Evolutionary conservation across 371 early-diverging fungal species (phyloP), one percentile per base, ranked within the genome.

Genomic region (Saksenaea oblongispora): DNA sequence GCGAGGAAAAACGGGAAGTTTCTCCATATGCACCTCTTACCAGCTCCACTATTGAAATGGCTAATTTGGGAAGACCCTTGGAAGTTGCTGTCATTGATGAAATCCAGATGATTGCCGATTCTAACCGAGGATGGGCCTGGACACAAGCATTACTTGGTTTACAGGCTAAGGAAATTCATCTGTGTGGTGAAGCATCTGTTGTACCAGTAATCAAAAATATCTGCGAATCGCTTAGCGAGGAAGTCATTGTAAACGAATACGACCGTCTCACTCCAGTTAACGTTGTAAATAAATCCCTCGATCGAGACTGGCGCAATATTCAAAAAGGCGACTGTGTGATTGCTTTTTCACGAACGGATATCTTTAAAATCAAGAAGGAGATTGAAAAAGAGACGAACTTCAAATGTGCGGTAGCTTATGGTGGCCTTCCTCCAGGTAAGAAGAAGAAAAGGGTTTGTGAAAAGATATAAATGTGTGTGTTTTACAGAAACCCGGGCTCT

Each of bases 51-150:
- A 86, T 98, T 15, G 98, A 98, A 74, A 97, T 98, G 98, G 89
- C 87, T 3, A 83, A 88, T 14, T 44, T 91, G 14, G 72, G 65
- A 14, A 66, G 72, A 24, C 66, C 67, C 2, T 69, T 90, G 59
- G 91, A 97, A 1, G 95, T 98, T 8, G 98, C 96, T 0, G 96
- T 98, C 1, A 79, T 98, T 15, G 98, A 98, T 70, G 98, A 98
- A 70, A 98, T 98, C 65, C 98, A 98, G 72, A 90, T 98, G 93
- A 90, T 98, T 62, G 84, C 83, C 0, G 96, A 98, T 69, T 75
- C 75, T 9, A 76, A 86, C 54, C 87, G 98, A 13, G 98, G 98
- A 0, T 97, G 95, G 95, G 98, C 97, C 11, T 98, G 98, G 97
- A 94, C 96, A 15, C 87, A 89, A 42, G 98, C 97, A 1, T 44